phyloP scores from a whole-genome alignment of 2,329 filamentous ascomycete species.

The Cladosporium colombiae region DNA sequence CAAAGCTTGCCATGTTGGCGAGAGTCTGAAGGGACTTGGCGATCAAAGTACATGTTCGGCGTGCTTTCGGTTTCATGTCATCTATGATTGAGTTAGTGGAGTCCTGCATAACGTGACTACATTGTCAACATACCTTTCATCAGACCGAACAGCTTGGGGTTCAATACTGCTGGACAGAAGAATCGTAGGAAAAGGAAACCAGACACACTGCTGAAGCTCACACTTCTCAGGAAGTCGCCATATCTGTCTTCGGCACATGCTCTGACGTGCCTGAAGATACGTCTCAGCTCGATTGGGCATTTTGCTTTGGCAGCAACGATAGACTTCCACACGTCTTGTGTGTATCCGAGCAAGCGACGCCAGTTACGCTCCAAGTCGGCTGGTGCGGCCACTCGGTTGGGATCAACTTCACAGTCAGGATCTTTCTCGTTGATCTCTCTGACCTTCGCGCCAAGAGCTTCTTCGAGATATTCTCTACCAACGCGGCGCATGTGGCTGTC shows the following conservation, averaged over 20 bases:
- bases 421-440: slow-evolving; percentile 87
- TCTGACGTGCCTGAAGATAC: slow-evolving; percentile 86
- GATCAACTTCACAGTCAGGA: slow-evolving; percentile 92
- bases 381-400: slow-evolving; percentile 66
- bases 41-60: slow-evolving; percentile 86
- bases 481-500: slow-evolving; percentile 95
- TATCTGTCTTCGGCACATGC: slow-evolving; percentile 94
- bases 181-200: slow-evolving; percentile 93
- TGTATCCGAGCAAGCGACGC: slow-evolving; percentile 72
- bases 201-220: slow-evolving; percentile 90
- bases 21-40: slow-evolving; percentile 90
- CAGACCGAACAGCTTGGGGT: slow-evolving; percentile 89
- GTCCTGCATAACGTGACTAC: background rate
- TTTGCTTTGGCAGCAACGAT: slow-evolving; percentile 74
- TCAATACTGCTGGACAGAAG: slow-evolving; percentile 93
- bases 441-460: slow-evolving; percentile 81
- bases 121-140: slow-evolving; percentile 59
- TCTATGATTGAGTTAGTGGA: slow-evolving; percentile 49
- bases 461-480: slow-evolving; percentile 88
- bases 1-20: slow-evolving; percentile 87
- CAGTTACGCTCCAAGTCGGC: slow-evolving; percentile 84
- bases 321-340: slow-evolving; percentile 80
- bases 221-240: slow-evolving; percentile 85
- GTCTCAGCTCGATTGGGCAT: slow-evolving; percentile 77
- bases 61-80: slow-evolving; percentile 77